Evolutionary conservation across 441 rosid genomes (phyloP).

Genomic region (Mallotus repandus): DNA sequence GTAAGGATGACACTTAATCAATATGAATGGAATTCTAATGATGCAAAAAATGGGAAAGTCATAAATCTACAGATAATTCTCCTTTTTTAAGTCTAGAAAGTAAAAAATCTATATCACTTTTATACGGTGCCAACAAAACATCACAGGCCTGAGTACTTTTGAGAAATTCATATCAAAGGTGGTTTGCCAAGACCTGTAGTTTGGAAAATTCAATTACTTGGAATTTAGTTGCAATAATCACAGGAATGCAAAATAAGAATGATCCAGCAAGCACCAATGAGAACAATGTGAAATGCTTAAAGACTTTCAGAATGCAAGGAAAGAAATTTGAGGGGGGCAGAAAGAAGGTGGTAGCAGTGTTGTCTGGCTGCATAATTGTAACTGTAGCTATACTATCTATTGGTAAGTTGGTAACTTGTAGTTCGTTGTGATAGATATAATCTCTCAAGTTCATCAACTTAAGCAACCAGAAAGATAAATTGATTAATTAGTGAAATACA

Average conservation of each 20-base stretch:
- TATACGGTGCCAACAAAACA: background rate
- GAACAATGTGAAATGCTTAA: background rate
- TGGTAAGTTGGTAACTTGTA: too few relatives aligned
- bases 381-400: too few relatives aligned
- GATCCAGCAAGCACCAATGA: background rate
- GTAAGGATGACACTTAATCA: background rate
- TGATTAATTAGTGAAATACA: too few relatives aligned
- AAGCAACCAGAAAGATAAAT: too few relatives aligned
- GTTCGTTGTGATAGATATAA: too few relatives aligned
- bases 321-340: background rate
- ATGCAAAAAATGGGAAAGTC: background rate
- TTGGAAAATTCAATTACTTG: background rate
- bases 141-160: background rate
- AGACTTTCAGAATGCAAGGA: background rate
- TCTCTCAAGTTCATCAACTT: too few relatives aligned
- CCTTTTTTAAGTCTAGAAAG: background rate
- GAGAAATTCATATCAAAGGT: background rate
- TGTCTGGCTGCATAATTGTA: too few relatives aligned
- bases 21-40: background rate
- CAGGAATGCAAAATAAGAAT: background rate
- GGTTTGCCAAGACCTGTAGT: background rate
- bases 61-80: background rate
- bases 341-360: background rate
- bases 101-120: background rate
- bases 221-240: background rate